Evolutionary conservation across 257 asterid genomes (phyloP).

Genomic region (Plectranthus barbatus): DNA sequence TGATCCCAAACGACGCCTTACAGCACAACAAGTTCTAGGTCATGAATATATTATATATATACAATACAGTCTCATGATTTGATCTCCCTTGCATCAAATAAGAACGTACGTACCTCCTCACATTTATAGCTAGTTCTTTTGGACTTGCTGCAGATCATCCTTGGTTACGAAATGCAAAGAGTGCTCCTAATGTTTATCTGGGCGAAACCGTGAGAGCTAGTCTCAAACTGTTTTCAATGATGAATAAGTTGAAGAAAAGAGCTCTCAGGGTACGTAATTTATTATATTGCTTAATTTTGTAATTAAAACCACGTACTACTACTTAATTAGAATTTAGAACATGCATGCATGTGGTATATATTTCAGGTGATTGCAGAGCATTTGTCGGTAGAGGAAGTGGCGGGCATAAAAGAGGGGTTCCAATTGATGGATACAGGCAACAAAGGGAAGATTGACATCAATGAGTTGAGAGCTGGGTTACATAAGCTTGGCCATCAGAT

Average conservation of each 20-base stretch:
- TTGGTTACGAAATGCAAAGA: no score
- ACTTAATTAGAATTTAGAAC: no score
- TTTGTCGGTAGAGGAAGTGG: constrained; percentile 55
- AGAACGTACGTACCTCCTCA: constrained; percentile 10
- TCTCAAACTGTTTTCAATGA: constrained; percentile 57
- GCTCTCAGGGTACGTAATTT: constrained; percentile 43
- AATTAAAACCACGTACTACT: background rate
- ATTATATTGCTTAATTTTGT: no score
- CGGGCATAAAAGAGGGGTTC: constrained; percentile 58
- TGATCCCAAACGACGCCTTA: constrained; percentile 43
- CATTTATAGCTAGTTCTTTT: background rate
- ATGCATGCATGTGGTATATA: no score
- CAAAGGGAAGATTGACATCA: constrained; percentile 49
- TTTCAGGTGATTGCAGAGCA: constrained; percentile 58
- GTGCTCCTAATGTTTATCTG: no score
- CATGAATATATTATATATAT: background rate
- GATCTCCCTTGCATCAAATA: background rate
- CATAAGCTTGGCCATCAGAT: no score
- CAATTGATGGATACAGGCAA: constrained; percentile 46
- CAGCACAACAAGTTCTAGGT: constrained; percentile 64
- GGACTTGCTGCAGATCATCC: constrained; percentile 46
- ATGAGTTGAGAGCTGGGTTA: constrained; percentile 50
- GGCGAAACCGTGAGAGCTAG: constrained; percentile 55
- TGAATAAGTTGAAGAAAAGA: constrained; percentile 59
- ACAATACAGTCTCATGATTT: background rate